These are phyloP conservation scores for Tricholoma sp. DNA, from an alignment of 768 basidiomycete species.

Conservation along the genomic window DNA sequence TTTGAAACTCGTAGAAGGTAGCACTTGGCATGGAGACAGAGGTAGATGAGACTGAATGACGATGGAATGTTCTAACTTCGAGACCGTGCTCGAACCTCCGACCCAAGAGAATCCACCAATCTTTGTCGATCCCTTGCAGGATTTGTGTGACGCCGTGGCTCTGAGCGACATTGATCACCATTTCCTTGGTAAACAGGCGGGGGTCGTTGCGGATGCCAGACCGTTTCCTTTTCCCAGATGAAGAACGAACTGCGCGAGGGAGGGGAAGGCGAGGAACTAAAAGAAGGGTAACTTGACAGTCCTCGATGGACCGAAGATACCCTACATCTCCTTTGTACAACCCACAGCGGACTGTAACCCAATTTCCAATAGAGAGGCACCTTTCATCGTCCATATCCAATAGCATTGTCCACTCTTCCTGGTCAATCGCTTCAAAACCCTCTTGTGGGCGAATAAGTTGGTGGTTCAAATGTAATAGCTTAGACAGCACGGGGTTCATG, in stretches of 20 bases:
- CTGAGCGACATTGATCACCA: not conserved
- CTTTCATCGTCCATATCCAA: not conserved
- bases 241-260: not conserved
- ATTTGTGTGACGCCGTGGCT: not conserved
- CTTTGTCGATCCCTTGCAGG: not conserved
- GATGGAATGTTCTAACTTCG: too few species aligned
- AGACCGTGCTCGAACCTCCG: too few species aligned
- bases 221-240: not conserved
- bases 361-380: not conserved
- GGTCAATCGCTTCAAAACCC: not conserved
- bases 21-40: too few species aligned
- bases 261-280: not conserved
- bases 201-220: not conserved
- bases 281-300: too few species aligned
- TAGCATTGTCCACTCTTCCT: not conserved
- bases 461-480: not conserved
- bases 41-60: too few species aligned
- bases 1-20: too few species aligned
- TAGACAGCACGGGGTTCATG: not conserved
- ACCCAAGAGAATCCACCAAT: too few species aligned
- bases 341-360: not conserved
- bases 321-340: conserved; percentile 2
- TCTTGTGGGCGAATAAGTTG: not conserved
- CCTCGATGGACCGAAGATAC: not conserved
- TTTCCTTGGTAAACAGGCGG: not conserved